Evolutionary conservation across 371 early-diverging fungal species (phyloP).

Genomic region (Dichotomocladium elegans): DNA sequence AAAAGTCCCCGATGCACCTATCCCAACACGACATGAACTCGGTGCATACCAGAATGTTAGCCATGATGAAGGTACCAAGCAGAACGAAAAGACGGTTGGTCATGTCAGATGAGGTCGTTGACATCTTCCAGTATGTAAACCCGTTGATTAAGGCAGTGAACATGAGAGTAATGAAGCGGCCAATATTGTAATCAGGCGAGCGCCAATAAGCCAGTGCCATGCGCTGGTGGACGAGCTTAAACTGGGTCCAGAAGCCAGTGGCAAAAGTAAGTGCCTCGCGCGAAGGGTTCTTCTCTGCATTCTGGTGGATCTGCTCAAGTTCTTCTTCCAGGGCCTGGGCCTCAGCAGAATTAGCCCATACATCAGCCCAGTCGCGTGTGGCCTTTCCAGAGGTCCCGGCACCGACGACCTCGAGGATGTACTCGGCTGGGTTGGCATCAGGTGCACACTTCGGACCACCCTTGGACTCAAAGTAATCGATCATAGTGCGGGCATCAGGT

Average conservation of each 20-base stretch:
- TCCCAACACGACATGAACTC: background rate
- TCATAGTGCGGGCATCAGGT: constrained; percentile 42
- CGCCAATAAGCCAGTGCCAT: constrained; percentile 60
- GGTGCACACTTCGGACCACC: constrained; percentile 53
- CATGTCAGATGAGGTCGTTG: constrained; percentile 45
- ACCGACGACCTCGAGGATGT: constrained; percentile 56
- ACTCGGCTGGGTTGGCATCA: constrained; percentile 67
- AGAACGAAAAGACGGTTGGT: constrained; percentile 65
- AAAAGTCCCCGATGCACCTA: background rate
- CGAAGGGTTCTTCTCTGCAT: constrained; percentile 10
- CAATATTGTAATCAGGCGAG: constrained; percentile 55
- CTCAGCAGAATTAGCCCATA: constrained; percentile 45
- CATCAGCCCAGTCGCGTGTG: constrained; percentile 50
- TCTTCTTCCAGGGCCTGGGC: constrained; percentile 19
- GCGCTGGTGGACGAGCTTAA: constrained; percentile 38
- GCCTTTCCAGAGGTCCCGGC: constrained; percentile 44
- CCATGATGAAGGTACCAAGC: constrained; percentile 61
- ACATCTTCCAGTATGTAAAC: constrained; percentile 56
- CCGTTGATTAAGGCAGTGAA: constrained; percentile 45
- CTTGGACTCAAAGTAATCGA: constrained; percentile 56
- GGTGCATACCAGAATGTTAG: constrained; percentile 20
- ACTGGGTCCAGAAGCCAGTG: constrained; percentile 33
- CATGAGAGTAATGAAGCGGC: constrained; percentile 41
- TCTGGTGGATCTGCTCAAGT: constrained; percentile 18
- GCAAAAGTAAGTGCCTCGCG: constrained; percentile 27